Conservation (phyloP, 148 eudicot genomes). For the Silene conica region DNA sequence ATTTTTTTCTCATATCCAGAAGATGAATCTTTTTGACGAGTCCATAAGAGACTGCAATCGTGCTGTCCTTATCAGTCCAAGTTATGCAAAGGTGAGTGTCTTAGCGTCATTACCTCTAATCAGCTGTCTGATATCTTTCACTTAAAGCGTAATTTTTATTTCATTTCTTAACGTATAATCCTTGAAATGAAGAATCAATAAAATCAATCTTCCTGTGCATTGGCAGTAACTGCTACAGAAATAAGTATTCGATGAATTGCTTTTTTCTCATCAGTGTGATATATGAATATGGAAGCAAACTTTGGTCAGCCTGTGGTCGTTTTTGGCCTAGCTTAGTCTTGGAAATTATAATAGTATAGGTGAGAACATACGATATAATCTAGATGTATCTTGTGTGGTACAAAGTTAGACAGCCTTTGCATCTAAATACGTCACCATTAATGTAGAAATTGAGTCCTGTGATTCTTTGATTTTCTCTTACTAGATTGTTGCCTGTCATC, state of each 20-base stretch:
- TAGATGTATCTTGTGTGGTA: too few relatives aligned
- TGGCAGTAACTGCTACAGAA: background rate
- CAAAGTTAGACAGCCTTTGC: too few relatives aligned
- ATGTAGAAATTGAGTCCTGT: too few relatives aligned
- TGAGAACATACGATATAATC: too few relatives aligned
- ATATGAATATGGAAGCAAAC: background rate
- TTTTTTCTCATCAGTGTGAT: background rate
- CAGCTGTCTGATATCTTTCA: background rate
- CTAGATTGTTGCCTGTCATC: too few relatives aligned
- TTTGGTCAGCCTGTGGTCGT: background rate
- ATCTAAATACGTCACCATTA: too few relatives aligned
- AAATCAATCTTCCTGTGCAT: background rate
- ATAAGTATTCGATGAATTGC: background rate
- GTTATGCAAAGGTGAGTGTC: constrained; percentile 64
- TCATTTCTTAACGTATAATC: background rate
- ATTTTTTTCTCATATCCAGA: constrained; percentile 41
- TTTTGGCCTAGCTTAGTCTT: background rate
- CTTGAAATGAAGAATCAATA: background rate
- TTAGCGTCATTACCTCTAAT: constrained; percentile 9
- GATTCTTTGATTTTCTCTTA: too few relatives aligned
- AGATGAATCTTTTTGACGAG: constrained; percentile 61
- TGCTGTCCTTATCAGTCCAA: constrained; percentile 52
- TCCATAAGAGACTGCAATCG: constrained; percentile 77
- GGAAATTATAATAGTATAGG: background rate
- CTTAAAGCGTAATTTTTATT: background rate